Percentiles rank a stretch among this genome's conserved stretches.
Conservation (phyloP, 805 yeast genomes). For the Metschnikowia shivogae region DNA sequence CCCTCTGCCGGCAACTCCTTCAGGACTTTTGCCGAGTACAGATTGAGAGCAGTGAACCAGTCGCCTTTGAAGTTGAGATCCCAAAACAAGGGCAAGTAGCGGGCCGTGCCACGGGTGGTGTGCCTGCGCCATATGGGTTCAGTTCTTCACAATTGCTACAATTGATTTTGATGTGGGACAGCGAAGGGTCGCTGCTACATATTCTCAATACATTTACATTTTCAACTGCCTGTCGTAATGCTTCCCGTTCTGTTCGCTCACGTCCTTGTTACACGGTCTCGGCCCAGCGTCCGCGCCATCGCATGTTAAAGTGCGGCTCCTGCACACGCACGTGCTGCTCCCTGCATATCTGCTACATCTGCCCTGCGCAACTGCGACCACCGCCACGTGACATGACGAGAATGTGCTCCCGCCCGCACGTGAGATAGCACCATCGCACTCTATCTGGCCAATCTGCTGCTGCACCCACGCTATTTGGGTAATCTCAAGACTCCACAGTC, state of each 20-base stretch:
- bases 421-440: constrained; percentile 12
- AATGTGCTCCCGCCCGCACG: constrained; percentile 7
- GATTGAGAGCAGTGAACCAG: constrained; percentile 39
- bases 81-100: constrained; percentile 4
- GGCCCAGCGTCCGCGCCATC: neutral
- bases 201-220: too few relatives aligned
- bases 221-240: too few relatives aligned
- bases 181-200: too few relatives aligned
- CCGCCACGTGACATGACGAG: constrained; percentile 14
- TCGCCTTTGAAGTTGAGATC: constrained; percentile 34
- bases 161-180: neutral
- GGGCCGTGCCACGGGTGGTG: neutral
- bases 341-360: neutral
- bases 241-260: too few relatives aligned
- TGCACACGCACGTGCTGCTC: neutral
- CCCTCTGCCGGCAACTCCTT: constrained; percentile 38
- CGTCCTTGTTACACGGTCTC: too few relatives aligned
- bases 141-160: constrained; percentile 3
- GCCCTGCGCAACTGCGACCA: neutral
- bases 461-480: constrained; percentile 4
- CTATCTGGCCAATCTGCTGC: neutral
- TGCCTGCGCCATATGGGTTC: neutral
- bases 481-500: constrained; percentile 10
- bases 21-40: constrained; percentile 42
- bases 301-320: neutral